These are phyloP conservation scores for Aspergillus novofumigatus DNA, from an alignment of 2,329 filamentous ascomycete genomes.

Conservation along the genomic window DNA sequence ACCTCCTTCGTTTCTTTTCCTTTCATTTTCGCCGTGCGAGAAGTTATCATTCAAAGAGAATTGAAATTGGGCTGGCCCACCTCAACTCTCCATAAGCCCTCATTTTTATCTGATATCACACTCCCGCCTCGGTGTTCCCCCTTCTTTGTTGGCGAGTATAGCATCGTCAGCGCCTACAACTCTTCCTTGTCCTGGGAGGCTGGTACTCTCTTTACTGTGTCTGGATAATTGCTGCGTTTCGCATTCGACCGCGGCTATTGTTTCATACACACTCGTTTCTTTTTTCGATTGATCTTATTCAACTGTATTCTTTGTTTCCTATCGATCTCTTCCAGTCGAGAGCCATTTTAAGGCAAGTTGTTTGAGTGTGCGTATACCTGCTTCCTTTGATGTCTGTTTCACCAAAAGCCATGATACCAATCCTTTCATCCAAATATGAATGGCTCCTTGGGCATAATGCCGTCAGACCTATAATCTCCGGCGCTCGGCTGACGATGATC, in stretches of 20 bases:
- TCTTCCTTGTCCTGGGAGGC: constrained; percentile 26
- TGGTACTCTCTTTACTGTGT: constrained; percentile 30
- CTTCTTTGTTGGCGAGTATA: constrained; percentile 20
- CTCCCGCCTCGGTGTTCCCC: constrained; percentile 2
- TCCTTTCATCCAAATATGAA: background rate
- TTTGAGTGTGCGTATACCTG: constrained; percentile 10
- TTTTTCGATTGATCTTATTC: constrained; percentile 1
- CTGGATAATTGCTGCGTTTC: constrained; percentile 19
- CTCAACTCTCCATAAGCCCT: constrained; percentile 30
- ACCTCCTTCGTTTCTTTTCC: constrained; percentile 18
- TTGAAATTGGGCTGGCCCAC: constrained; percentile 34
- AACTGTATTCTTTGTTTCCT: constrained; percentile 1
- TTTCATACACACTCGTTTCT: constrained; percentile 7
- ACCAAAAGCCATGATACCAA: background rate
- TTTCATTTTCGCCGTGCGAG: constrained; percentile 34
- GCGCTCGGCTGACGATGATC: constrained; percentile 16
- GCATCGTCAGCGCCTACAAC: constrained; percentile 19
- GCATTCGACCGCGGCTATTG: constrained; percentile 12
- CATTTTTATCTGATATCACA: constrained; percentile 11
- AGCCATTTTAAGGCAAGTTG: background rate
- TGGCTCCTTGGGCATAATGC: constrained; percentile 9
- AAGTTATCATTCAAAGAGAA: constrained; percentile 24
- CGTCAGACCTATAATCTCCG: constrained; percentile 15
- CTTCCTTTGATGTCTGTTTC: background rate
- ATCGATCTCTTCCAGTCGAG: background rate